Evolutionary conservation across 768 basidiomycete species (phyloP).

Genomic region (Phaffia tasmanica): DNA sequence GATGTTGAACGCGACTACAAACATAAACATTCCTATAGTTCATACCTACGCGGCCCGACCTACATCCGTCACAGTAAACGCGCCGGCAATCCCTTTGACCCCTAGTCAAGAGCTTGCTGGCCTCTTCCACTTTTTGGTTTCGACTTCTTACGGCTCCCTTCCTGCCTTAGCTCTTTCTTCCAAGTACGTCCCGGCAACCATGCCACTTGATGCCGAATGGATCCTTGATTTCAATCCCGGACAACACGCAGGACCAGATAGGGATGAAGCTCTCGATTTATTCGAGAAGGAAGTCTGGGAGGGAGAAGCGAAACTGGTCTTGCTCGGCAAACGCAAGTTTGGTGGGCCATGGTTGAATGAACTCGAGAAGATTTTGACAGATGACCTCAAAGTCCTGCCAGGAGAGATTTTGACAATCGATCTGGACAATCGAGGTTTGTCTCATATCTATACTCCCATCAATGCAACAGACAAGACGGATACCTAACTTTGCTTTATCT

Average conservation of each 20-base stretch:
- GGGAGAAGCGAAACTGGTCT: conserved; percentile 1
- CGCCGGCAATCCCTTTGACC: conserved; percentile 2
- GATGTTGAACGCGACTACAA: neutral
- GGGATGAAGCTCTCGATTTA: neutral
- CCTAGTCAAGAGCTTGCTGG: conserved; percentile 13
- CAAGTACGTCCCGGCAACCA: neutral
- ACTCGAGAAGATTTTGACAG: neutral
- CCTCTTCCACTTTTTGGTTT: conserved; percentile 15
- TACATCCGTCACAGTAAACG: too few species aligned
- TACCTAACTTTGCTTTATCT: neutral
- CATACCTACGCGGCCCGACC: neutral
- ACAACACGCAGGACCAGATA: neutral
- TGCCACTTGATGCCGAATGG: conserved; percentile 14
- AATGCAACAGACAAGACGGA: neutral
- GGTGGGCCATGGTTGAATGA: conserved; percentile 9
- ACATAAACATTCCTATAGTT: neutral
- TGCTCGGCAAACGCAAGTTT: conserved; percentile 3
- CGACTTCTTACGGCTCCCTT: conserved; percentile 10
- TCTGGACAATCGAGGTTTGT: conserved; percentile 16
- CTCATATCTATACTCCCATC: neutral
- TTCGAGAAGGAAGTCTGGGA: conserved; percentile 20
- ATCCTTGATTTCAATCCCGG: conserved; percentile 23
- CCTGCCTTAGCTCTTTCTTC: conserved; percentile 6
- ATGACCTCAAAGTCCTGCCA: neutral
- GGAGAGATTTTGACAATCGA: conserved; percentile 9